Conservation (phyloP, 371 early-diverging fungal species). For the Mortierella sp. region DNA sequence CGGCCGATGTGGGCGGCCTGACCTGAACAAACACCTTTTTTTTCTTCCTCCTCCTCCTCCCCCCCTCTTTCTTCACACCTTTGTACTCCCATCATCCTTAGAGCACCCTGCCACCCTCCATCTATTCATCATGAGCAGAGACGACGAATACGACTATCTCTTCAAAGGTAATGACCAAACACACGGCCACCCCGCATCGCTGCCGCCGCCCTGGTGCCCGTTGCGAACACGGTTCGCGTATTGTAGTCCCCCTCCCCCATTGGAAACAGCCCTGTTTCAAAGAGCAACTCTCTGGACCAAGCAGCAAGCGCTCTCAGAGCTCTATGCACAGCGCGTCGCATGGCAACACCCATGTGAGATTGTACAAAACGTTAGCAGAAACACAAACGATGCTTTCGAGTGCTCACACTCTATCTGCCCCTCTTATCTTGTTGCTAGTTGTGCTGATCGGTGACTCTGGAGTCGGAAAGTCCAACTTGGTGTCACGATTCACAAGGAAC, state of each 20-base stretch:
- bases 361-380: too few species aligned
- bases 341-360: too few species aligned
- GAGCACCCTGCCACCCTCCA: neutral
- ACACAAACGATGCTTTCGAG: neutral
- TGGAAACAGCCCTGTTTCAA: too few species aligned
- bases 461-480: slow-evolving; percentile 99
- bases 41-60: neutral
- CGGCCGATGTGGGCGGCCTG: too few species aligned
- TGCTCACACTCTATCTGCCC: too few species aligned
- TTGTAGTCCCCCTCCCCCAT: too few species aligned
- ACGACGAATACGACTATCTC: slow-evolving; percentile 96
- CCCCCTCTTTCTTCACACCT: neutral
- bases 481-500: slow-evolving; percentile 97
- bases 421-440: too few species aligned
- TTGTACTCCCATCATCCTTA: slow-evolving; percentile 1
- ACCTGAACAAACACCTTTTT: neutral
- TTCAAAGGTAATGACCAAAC: slow-evolving; percentile 81
- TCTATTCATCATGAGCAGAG: slow-evolving; percentile 72
- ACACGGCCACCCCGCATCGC: slow-evolving; percentile 19
- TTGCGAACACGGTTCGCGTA: too few species aligned
- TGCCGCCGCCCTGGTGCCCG: too few species aligned
- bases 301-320: too few species aligned
- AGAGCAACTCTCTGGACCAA: too few species aligned
- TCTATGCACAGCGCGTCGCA: too few species aligned
- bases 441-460: slow-evolving; percentile 99